Conservation (phyloP, 2,329 filamentous ascomycete genomes). For the Colletotrichum acutatum region DNA sequence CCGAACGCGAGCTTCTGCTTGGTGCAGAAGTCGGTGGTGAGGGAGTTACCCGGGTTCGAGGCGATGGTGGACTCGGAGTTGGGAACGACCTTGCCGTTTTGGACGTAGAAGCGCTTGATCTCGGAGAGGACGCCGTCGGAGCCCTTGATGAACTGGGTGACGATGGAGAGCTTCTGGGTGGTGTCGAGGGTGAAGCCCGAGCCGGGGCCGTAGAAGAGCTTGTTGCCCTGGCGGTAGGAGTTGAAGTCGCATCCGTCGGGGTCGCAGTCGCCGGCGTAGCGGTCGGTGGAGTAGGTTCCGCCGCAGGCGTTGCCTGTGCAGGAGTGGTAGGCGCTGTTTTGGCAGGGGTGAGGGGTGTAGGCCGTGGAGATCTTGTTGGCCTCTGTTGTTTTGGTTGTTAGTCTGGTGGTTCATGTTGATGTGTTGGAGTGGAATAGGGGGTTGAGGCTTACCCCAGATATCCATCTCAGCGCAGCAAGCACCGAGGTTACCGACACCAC, state of each 20-base stretch:
- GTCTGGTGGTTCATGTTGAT: slow-evolving; percentile 22
- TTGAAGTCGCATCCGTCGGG: slow-evolving; percentile 79
- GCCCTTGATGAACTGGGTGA: slow-evolving; percentile 70
- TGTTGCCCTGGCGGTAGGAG: slow-evolving; percentile 73
- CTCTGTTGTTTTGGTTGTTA: slow-evolving; percentile 56
- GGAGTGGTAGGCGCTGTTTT: slow-evolving; percentile 56
- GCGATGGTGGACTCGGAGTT: slow-evolving; percentile 58
- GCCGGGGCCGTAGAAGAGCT: slow-evolving; percentile 69
- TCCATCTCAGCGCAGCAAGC: slow-evolving; percentile 74
- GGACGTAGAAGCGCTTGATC: slow-evolving; percentile 74
- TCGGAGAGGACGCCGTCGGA: slow-evolving; percentile 64
- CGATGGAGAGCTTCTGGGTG: slow-evolving; percentile 69
- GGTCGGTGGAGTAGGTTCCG: slow-evolving; percentile 61
- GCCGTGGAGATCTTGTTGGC: slow-evolving; percentile 74
- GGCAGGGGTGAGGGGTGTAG: slow-evolving; percentile 74
- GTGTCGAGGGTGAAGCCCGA: slow-evolving; percentile 68
- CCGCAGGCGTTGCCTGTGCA: slow-evolving; percentile 65
- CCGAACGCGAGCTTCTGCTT: slow-evolving; percentile 68
- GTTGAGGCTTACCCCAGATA: slow-evolving; percentile 50
- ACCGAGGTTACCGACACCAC: slow-evolving; percentile 62
- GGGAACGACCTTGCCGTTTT: slow-evolving; percentile 67
- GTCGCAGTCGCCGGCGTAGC: slow-evolving; percentile 73
- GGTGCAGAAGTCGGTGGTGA: slow-evolving; percentile 69
- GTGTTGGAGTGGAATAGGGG: neutral
- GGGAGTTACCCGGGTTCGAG: slow-evolving; percentile 54